phyloP scores from a whole-genome alignment of 2,329 filamentous ascomycete species.

The Stachybotrys chartarum region DNA sequence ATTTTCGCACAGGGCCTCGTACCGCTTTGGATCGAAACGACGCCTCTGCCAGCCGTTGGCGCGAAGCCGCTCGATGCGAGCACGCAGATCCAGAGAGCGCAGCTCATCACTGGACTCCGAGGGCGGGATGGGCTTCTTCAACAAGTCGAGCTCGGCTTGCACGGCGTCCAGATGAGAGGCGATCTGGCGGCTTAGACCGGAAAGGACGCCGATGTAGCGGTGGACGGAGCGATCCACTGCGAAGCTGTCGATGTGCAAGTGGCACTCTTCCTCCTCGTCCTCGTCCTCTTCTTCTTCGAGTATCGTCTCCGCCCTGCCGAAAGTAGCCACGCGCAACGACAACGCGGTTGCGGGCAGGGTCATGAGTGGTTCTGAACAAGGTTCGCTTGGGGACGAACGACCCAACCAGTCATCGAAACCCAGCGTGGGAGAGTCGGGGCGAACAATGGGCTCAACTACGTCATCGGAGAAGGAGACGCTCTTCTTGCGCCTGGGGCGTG shows the following conservation, averaged over 20 bases:
- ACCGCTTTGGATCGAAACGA: conserved; percentile 46
- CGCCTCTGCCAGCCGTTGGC: conserved; percentile 48
- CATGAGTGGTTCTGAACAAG: background rate
- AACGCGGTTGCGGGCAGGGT: background rate
- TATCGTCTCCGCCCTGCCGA: background rate
- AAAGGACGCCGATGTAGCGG: conserved; percentile 42
- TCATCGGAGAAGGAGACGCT: conserved; percentile 29
- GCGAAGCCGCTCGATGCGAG: conserved; percentile 47
- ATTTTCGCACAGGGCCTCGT: conserved; percentile 43
- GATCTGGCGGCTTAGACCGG: conserved; percentile 41
- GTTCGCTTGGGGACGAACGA: conserved; percentile 12
- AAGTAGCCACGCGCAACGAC: conserved; percentile 5
- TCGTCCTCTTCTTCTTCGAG: background rate
- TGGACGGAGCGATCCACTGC: conserved; percentile 35
- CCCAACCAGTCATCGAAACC: conserved; percentile 41
- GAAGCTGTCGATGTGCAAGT: conserved; percentile 24
- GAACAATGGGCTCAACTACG: conserved; percentile 39
- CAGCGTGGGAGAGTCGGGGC: conserved; percentile 54
- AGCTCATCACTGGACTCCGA: conserved; percentile 23
- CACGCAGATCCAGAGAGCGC: conserved; percentile 33
- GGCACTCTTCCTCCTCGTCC: conserved; percentile 1
- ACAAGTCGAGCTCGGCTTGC: conserved; percentile 29
- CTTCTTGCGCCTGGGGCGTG: conserved; percentile 25
- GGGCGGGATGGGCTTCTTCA: conserved; percentile 10
- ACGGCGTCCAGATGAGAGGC: conserved; percentile 38